Conservation (phyloP, 352 stramenopile genomes). For the Globisporangium splendens region DNA sequence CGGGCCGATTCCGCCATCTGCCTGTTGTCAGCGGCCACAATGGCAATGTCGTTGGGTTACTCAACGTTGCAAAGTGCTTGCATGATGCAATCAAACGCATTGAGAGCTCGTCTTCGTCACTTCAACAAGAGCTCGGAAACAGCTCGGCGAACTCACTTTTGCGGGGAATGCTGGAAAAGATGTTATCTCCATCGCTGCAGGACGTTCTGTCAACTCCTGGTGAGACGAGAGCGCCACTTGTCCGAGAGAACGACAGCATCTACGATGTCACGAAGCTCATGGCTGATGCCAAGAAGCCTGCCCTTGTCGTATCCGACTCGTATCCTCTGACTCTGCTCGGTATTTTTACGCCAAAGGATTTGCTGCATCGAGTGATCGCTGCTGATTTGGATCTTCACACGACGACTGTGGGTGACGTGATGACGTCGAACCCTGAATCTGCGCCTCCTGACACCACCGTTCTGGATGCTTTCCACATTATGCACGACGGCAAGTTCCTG, state of each 20-base stretch:
- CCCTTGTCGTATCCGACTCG: constrained; percentile 67
- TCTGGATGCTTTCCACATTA: constrained; percentile 97
- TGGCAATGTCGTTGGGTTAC: constrained; percentile 90
- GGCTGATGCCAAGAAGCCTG: constrained; percentile 71
- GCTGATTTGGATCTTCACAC: constrained; percentile 83
- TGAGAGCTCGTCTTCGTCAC: constrained; percentile 81
- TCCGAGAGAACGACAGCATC: constrained; percentile 68
- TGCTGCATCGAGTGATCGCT: constrained; percentile 94
- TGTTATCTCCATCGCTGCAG: constrained; percentile 78
- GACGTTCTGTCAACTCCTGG: constrained; percentile 63
- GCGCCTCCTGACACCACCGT: constrained; percentile 92
- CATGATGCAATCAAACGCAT: constrained; percentile 98
- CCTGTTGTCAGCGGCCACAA: constrained; percentile 88
- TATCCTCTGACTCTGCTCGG: constrained; percentile 82
- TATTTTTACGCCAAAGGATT: constrained; percentile 98
- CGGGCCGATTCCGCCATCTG: constrained; percentile 94
- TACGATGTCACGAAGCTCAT: constrained; percentile 75
- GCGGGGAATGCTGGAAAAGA: constrained; percentile 83
- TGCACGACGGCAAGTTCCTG: constrained; percentile 97
- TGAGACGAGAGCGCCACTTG: constrained; percentile 69
- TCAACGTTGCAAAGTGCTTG: constrained; percentile 98
- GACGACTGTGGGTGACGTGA: constrained; percentile 90
- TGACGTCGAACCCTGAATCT: constrained; percentile 96
- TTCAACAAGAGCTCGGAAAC: constrained; percentile 76
- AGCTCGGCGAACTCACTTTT: constrained; percentile 56